Conservation (phyloP, 495 filamentous ascomycete species). For the Annulohypoxylon stygium region DNA sequence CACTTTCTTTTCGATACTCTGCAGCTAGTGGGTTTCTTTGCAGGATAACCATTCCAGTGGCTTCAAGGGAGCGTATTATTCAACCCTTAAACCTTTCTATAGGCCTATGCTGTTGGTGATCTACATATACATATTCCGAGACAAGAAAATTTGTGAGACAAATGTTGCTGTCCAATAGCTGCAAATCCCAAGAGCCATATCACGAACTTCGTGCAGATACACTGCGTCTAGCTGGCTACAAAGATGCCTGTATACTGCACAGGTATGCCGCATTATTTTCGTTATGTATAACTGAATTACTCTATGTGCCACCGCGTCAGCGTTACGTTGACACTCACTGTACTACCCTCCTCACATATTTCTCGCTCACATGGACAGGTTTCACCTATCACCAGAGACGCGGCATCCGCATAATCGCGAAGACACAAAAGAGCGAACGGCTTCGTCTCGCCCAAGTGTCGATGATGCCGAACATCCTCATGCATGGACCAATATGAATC, state of each 20-base stretch:
- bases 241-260: not conserved
- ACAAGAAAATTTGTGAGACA: slow-evolving; percentile 9
- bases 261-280: not conserved
- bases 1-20: slow-evolving; percentile 22
- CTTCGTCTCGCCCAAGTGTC: slow-evolving; percentile 19
- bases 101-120: slow-evolving; percentile 11
- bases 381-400: slow-evolving; percentile 29
- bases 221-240: slow-evolving; percentile 4
- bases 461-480: not conserved
- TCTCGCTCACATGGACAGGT: slow-evolving; percentile 24
- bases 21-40: slow-evolving; percentile 16
- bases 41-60: slow-evolving; percentile 6
- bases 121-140: not conserved
- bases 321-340: not conserved
- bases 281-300: slow-evolving; percentile 24
- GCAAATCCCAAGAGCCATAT: not conserved
- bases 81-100: not conserved
- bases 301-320: not conserved
- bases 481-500: slow-evolving; percentile 24
- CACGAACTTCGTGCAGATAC: not conserved
- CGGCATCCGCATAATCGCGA: slow-evolving; percentile 1
- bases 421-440: slow-evolving; percentile 27
- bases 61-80: slow-evolving; percentile 6
- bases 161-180: slow-evolving; percentile 11
- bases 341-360: not conserved